These are phyloP conservation scores for Neonothopanus nambi DNA, from an alignment of 1,284 basidiomycete species.

Conservation along the genomic window DNA sequence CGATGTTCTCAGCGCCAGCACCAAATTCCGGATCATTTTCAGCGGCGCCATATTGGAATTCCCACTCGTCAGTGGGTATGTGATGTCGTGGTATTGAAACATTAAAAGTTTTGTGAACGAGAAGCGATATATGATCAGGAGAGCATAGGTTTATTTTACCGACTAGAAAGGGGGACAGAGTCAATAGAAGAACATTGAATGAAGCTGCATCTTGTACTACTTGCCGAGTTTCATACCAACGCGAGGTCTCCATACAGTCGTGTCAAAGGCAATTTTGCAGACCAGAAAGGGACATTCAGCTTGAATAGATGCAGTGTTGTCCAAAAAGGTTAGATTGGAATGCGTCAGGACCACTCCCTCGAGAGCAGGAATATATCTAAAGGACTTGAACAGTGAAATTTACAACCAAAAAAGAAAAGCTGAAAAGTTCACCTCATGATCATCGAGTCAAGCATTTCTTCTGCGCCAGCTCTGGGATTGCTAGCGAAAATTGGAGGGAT, in stretches of 20 bases:
- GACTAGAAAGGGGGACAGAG: slow-evolving; percentile 44
- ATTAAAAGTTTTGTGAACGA: slow-evolving; percentile 95
- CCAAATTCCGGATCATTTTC: slow-evolving; percentile 77
- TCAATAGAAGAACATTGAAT: slow-evolving; percentile 9
- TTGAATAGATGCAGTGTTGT: slow-evolving; percentile 70
- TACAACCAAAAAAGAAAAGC: neutral
- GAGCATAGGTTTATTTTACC: slow-evolving; percentile 90
- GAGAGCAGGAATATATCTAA: slow-evolving; percentile 88
- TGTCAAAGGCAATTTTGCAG: slow-evolving; percentile 77
- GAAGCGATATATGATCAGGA: slow-evolving; percentile 91
- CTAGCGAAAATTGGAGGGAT: slow-evolving; percentile 81
- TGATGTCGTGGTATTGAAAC: slow-evolving; percentile 94
- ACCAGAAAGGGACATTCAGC: slow-evolving; percentile 88
- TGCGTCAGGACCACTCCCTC: slow-evolving; percentile 89
- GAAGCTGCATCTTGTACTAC: slow-evolving; percentile 30
- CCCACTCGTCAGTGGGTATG: slow-evolving; percentile 80
- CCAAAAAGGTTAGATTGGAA: slow-evolving; percentile 73
- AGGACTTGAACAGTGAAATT: neutral
- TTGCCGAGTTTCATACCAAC: slow-evolving; percentile 84
- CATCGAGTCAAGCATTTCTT: slow-evolving; percentile 91
- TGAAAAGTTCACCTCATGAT: slow-evolving; percentile 75
- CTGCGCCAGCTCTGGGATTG: slow-evolving; percentile 70
- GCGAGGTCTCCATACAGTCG: slow-evolving; percentile 87
- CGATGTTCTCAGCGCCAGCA: slow-evolving; percentile 34
- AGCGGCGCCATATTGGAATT: slow-evolving; percentile 82